Conservation (phyloP, 2,329 filamentous ascomycete genomes). For the Nigrograna mackinnonii region DNA sequence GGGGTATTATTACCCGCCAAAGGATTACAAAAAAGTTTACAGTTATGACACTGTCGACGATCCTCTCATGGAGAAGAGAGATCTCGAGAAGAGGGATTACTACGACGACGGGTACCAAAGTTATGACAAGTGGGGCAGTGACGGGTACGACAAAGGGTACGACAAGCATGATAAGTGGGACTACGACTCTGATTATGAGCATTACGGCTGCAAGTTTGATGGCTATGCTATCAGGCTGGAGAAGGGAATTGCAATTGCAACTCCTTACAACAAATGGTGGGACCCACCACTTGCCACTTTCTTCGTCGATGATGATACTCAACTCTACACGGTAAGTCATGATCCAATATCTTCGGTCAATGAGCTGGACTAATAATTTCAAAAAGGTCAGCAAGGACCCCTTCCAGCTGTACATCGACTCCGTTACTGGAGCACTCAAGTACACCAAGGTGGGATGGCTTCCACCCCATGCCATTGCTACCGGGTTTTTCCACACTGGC, state of each 20-base stretch:
- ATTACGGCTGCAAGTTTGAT: slow-evolving; percentile 13
- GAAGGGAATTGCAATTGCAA: slow-evolving; percentile 28
- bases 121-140: no score
- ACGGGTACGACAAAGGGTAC: no score
- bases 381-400: slow-evolving; percentile 29
- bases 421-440: slow-evolving; percentile 21
- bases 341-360: not conserved
- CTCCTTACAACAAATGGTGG: slow-evolving; percentile 32
- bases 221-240: slow-evolving; percentile 26
- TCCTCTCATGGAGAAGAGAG: no score
- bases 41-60: no score
- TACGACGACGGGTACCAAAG: no score
- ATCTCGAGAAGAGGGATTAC: no score
- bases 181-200: not conserved
- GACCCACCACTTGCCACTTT: slow-evolving; percentile 28
- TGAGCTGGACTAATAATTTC: not conserved
- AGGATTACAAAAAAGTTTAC: no score
- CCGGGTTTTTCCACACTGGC: slow-evolving; percentile 27
- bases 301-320: slow-evolving; percentile 30
- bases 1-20: no score
- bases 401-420: slow-evolving; percentile 28
- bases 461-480: slow-evolving; percentile 23
- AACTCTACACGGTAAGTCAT: slow-evolving; percentile 27
- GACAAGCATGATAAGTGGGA: no score
- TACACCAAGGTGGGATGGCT: slow-evolving; percentile 29